Conservation (phyloP, 441 rosid genomes). For the Euphorbia corollata region DNA sequence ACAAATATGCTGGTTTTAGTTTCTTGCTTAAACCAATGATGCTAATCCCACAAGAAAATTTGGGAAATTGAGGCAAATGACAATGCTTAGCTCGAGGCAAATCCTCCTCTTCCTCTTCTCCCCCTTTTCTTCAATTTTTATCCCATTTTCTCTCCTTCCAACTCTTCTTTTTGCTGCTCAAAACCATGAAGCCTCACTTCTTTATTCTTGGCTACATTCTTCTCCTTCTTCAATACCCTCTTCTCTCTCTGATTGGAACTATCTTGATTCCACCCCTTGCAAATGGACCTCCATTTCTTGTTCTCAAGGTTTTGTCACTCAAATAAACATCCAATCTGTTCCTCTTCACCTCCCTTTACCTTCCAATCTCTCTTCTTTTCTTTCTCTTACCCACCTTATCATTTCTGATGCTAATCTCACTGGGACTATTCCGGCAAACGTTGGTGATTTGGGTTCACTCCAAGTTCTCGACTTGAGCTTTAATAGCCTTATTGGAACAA, state of each 20-base stretch:
- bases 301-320: conserved; percentile 62
- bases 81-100: conserved; percentile 53
- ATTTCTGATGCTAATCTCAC: conserved; percentile 70
- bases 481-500: conserved; percentile 52
- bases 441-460: conserved; percentile 43
- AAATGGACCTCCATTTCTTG: conserved; percentile 73
- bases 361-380: conserved; percentile 47
- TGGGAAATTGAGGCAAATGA: conserved; percentile 85
- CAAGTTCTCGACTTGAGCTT: conserved; percentile 50
- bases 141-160: conserved; percentile 13
- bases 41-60: conserved; percentile 65
- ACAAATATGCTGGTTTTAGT: neutral
- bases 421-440: conserved; percentile 51
- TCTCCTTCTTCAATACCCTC: conserved; percentile 39
- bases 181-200: conserved; percentile 55
- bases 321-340: conserved; percentile 51
- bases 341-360: conserved; percentile 51
- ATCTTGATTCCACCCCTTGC: conserved; percentile 56
- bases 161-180: conserved; percentile 26
- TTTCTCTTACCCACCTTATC: conserved; percentile 40
- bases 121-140: conserved; percentile 23
- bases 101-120: conserved; percentile 23
- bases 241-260: conserved; percentile 57
- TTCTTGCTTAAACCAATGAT: conserved; percentile 43
- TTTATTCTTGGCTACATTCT: conserved; percentile 71